Evolutionary conservation across 768 basidiomycete genomes (phyloP).

Genomic region (Boletus tylopilopsis): DNA sequence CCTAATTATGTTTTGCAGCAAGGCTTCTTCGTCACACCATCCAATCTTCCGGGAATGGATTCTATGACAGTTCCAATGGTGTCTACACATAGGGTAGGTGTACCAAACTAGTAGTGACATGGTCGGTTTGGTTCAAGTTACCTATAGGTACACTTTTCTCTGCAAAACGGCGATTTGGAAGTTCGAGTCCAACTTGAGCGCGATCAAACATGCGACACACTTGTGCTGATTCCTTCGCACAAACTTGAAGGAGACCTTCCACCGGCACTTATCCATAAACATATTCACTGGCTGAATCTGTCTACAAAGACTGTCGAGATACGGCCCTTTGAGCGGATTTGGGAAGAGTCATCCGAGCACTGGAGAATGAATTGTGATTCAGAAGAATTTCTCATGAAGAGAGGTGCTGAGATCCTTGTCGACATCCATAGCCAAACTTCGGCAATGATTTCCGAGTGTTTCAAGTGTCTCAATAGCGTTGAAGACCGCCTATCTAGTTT

Average conservation of each 20-base stretch:
- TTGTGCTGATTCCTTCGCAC: constrained; percentile 16
- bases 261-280: background rate
- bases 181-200: constrained; percentile 7
- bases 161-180: background rate
- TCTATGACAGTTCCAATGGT: background rate
- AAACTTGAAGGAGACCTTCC: constrained; percentile 20
- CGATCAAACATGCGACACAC: background rate
- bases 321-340: constrained; percentile 2
- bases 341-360: constrained; percentile 16
- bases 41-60: background rate
- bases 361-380: constrained; percentile 14
- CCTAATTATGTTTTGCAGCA: background rate
- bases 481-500: too few relatives aligned
- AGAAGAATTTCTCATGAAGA: background rate
- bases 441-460: background rate
- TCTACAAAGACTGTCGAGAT: constrained; percentile 17
- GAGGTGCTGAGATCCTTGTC: constrained; percentile 6
- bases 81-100: constrained; percentile 4
- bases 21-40: background rate
- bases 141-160: constrained; percentile 16
- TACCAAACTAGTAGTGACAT: background rate
- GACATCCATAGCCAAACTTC: constrained; percentile 6
- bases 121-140: background rate
- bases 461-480: background rate
- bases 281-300: constrained; percentile 26